Conservation (phyloP, 495 filamentous ascomycete species). For the Rhypophila decipiens region DNA sequence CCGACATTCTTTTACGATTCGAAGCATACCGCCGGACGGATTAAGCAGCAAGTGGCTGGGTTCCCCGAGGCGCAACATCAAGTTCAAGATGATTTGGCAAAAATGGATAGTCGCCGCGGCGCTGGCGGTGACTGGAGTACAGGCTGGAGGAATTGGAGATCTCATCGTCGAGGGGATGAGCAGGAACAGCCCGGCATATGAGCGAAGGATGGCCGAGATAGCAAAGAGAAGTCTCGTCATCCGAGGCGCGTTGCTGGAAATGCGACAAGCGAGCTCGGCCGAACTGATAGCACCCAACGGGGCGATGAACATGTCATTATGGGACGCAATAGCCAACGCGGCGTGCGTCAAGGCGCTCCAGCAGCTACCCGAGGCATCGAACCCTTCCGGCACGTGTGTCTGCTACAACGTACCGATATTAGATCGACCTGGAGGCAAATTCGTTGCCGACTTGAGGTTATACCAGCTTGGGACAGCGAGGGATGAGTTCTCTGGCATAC, state of each 20-base stretch:
- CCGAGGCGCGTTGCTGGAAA: slow-evolving; percentile 12
- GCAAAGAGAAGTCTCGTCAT: slow-evolving; percentile 15
- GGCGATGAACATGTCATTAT: slow-evolving; percentile 37
- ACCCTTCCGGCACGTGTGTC: slow-evolving; percentile 65
- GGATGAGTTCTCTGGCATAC: slow-evolving; percentile 52
- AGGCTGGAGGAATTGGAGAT: slow-evolving; percentile 19
- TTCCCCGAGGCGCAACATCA: not conserved
- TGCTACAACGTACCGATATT: slow-evolving; percentile 70
- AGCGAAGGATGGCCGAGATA: slow-evolving; percentile 21
- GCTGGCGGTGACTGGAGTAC: slow-evolving; percentile 21
- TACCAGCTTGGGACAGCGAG: slow-evolving; percentile 54
- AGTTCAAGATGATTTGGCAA: slow-evolving; percentile 23
- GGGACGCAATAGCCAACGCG: slow-evolving; percentile 44
- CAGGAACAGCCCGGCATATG: slow-evolving; percentile 12
- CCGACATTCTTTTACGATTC: not conserved
- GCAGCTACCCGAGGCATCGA: slow-evolving; percentile 44
- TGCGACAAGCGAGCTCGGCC: slow-evolving; percentile 11
- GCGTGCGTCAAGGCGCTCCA: slow-evolving; percentile 47
- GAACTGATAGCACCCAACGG: slow-evolving; percentile 23
- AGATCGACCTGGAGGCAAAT: slow-evolving; percentile 56
- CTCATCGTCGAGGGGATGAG: slow-evolving; percentile 22
- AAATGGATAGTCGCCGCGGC: slow-evolving; percentile 15
- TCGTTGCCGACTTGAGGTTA: slow-evolving; percentile 64
- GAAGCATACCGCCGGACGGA: slow-evolving; percentile 14
- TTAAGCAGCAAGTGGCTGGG: slow-evolving; percentile 6